Evolutionary conservation across 2,329 filamentous ascomycete genomes (phyloP), one percentile per base, ranked within the genome.

Genomic region (Colletotrichum euphorbiae): DNA sequence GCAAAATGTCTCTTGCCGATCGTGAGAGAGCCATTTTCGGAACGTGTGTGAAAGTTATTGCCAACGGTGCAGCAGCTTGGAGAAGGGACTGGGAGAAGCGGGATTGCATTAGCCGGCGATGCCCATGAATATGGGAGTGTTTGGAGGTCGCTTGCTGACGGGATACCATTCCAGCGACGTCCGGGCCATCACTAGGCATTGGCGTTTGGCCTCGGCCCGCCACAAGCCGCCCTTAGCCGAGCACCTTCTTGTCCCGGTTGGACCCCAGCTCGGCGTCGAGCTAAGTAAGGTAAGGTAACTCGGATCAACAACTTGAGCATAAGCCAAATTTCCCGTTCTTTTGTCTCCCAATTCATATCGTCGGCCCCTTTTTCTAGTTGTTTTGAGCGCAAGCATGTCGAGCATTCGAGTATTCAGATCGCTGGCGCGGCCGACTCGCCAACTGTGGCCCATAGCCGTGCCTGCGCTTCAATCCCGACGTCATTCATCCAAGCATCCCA

Each of bases 401-500:
- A 81, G 75, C 73, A 71, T 83, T 59, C 79, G 78, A 71, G 74
- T 76, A 55, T 74, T 80, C 50, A 74, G 79, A 75, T 72, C 77
- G 48, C 71, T 82, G 62, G 75, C 72, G 17, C 76, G 79, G 50
- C 79, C 80, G 7, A 73, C 76, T 58, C 73, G 65, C 56, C 72
- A 69, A 64, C 73, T 61, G 62, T 69, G 55, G 50, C 71, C 70
- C 65, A 70, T 74, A 64, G 63, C 70, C 67, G 73, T 82, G 71
- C 75, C 79, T 50, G 74, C 79, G 68, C 76, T 76, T 68, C 78
- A 82, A 67, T 78, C 76, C 52, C 80, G 76, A 65, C 76, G 75
- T 62, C 80, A 77, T 66, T 94, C 93, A 15, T 82, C 82, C 63
- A 88, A 87, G 71, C 87, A 89, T 74, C 87, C 87, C 24, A 77